Conservation (phyloP, 306 rosid genomes). For the Mimosa bimucronata region DNA sequence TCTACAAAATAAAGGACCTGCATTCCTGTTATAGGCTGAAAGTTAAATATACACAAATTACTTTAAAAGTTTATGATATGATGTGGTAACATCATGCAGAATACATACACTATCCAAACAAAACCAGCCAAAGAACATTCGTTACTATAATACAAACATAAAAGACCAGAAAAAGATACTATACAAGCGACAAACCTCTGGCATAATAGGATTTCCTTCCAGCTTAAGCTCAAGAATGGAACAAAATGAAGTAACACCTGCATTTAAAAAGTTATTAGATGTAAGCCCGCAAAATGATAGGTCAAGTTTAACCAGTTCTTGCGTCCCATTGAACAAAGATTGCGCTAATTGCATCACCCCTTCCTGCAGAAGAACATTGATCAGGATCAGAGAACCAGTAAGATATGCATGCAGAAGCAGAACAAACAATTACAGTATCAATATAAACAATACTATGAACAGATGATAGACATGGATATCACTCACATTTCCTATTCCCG, state of each 20-base stretch:
- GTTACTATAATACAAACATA: constrained; percentile 14
- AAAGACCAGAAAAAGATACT: constrained; percentile 4
- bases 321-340: constrained; percentile 58
- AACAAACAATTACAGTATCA: constrained; percentile 18
- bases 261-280: constrained; percentile 40
- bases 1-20: background rate
- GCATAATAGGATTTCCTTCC: constrained; percentile 73
- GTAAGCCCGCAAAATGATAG: constrained; percentile 59
- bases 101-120: constrained; percentile 8
- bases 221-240: constrained; percentile 78
- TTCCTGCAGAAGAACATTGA: constrained; percentile 60
- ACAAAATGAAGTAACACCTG: constrained; percentile 39
- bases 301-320: constrained; percentile 60
- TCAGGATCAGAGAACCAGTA: constrained; percentile 36
- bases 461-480: constrained; percentile 27
- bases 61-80: constrained; percentile 6
- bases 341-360: constrained; percentile 58
- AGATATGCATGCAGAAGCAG: constrained; percentile 36
- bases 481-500: constrained; percentile 88
- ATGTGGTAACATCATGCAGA: constrained; percentile 22
- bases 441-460: constrained; percentile 16
- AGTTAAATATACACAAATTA: constrained; percentile 15
- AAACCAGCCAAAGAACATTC: constrained; percentile 35
- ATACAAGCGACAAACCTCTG: constrained; percentile 61
- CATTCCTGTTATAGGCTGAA: background rate